These are phyloP conservation scores for Hortaea sp. DNA, from an alignment of 2,329 filamentous ascomycete genomes.

Conservation along the genomic window DNA sequence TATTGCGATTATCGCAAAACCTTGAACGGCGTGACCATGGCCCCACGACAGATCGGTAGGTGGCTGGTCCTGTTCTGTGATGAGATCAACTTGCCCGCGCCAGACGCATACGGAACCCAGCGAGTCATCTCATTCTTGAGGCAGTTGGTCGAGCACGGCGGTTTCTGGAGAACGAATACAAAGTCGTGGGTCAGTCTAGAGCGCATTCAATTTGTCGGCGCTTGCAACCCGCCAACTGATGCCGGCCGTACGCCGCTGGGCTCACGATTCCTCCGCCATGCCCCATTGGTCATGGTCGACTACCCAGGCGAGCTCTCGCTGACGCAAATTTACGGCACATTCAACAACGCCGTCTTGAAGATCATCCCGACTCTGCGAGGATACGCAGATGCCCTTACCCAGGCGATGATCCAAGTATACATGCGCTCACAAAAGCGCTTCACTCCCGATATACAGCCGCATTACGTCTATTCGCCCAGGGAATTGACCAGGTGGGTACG, in stretches of 20 bases:
- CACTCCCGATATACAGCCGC: constrained; percentile 91
- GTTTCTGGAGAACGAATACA: constrained; percentile 96
- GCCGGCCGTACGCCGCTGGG: constrained; percentile 92
- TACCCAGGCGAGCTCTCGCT: constrained; percentile 94
- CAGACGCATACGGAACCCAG: constrained; percentile 95
- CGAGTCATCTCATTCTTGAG: constrained; percentile 94
- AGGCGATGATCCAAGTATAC: constrained; percentile 96
- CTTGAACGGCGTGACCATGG: constrained; percentile 87
- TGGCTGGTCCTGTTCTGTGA: constrained; percentile 99
- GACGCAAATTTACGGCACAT: constrained; percentile 95
- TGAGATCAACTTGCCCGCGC: constrained; percentile 96
- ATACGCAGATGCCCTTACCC: constrained; percentile 86
- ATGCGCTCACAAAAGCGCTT: constrained; percentile 89
- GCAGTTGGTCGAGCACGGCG: constrained; percentile 96
- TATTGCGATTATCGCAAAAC: constrained; percentile 99
- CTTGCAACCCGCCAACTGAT: constrained; percentile 96
- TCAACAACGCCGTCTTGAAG: constrained; percentile 93
- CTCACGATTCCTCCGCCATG: constrained; percentile 85
- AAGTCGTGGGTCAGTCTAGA: constrained; percentile 97
- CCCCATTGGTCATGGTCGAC: constrained; percentile 98
- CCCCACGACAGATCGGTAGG: constrained; percentile 88
- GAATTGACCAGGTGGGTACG: constrained; percentile 96
- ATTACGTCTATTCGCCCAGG: constrained; percentile 98
- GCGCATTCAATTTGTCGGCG: constrained; percentile 96
- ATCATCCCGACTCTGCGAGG: constrained; percentile 91